A percentile compares a stretch with the other conserved stretches of the same genome.
Conservation (phyloP, 805 yeast species). For the Candida mattraensis region DNA sequence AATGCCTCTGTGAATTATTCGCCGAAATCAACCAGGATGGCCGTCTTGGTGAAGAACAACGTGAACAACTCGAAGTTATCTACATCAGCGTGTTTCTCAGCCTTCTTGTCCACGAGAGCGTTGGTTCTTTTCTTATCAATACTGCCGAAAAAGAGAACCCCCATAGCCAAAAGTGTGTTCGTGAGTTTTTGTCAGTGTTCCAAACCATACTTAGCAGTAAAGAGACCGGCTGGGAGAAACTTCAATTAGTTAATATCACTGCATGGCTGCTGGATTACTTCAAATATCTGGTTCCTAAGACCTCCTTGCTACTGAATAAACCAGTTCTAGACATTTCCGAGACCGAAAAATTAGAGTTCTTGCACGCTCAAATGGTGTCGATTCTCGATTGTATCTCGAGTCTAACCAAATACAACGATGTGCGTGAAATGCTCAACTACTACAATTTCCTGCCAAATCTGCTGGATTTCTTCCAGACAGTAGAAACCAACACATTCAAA, state of each 20-base stretch:
- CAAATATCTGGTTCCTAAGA: slow-evolving; percentile 17
- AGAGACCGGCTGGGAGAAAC: slow-evolving; percentile 40
- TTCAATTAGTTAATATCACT: slow-evolving; percentile 37
- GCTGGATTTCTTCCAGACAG: slow-evolving; percentile 37
- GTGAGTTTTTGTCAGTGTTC: slow-evolving; percentile 25
- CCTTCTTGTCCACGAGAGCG: slow-evolving; percentile 34
- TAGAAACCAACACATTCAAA: slow-evolving; percentile 42
- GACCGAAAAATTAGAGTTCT: slow-evolving; percentile 8
- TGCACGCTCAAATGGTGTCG: slow-evolving; percentile 23
- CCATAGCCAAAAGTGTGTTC: slow-evolving; percentile 5
- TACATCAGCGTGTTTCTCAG: slow-evolving; percentile 27
- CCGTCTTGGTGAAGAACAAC: slow-evolving; percentile 16
- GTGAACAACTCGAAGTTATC: slow-evolving; percentile 17
- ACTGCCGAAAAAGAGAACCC: slow-evolving; percentile 2
- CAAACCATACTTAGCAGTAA: slow-evolving; percentile 41
- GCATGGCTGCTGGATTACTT: slow-evolving; percentile 42
- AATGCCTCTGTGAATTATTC: slow-evolving; percentile 1
- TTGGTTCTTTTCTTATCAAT: slow-evolving; percentile 26
- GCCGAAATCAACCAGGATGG: slow-evolving; percentile 5
- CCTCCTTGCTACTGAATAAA: slow-evolving; percentile 21
- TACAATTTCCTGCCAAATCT: slow-evolving; percentile 39
- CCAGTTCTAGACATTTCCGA: slow-evolving; percentile 4
- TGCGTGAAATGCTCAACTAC: slow-evolving; percentile 41
- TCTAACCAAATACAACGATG: slow-evolving; percentile 40
- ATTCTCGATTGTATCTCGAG: slow-evolving; percentile 44